Conservation (phyloP, 176 grass and related monocot genomes). For the bread wheat (Triticum aestivum) region DNA sequence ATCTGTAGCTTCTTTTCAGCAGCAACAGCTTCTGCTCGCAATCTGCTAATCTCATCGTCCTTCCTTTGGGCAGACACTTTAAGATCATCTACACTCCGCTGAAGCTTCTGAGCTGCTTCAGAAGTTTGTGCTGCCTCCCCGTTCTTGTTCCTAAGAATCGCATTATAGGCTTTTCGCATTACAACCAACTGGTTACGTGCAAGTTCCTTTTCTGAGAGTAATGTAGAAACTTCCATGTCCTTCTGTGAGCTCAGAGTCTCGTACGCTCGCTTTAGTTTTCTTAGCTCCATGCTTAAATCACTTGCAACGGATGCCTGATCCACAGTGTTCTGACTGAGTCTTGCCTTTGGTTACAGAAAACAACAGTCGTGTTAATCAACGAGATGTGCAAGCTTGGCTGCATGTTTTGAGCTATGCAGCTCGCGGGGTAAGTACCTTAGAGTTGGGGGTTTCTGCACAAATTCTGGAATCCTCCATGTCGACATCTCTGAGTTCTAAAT, state of each 20-base stretch:
- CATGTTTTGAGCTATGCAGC: background rate
- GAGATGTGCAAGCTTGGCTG: background rate
- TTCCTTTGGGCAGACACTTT: conserved; percentile 27
- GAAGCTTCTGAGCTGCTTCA: conserved; percentile 41
- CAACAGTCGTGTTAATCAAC: background rate
- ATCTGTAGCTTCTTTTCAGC: conserved; percentile 29
- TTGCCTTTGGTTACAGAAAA: conserved; percentile 26
- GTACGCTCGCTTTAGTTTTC: conserved; percentile 48
- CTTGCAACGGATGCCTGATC: conserved; percentile 5
- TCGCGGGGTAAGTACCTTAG: background rate
- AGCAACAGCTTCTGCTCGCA: conserved; percentile 21
- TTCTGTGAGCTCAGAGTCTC: conserved; percentile 38
- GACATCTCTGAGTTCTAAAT: background rate
- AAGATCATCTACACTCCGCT: conserved; percentile 23
- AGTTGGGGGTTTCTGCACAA: background rate
- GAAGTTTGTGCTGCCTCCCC: conserved; percentile 36
- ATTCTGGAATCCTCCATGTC: background rate
- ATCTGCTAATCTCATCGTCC: conserved; percentile 30
- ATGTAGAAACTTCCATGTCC: conserved; percentile 40
- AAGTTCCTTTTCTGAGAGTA: conserved; percentile 45
- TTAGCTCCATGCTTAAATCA: conserved; percentile 32
- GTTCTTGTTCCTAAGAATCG: conserved; percentile 27
- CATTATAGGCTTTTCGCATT: conserved; percentile 34
- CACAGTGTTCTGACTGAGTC: background rate
- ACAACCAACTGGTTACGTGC: conserved; percentile 41